Percentiles rank a stretch among this genome's conserved stretches.
These are phyloP conservation scores for Rutstroemia sp. DNA, from an alignment of 2,329 filamentous ascomycete genomes.

Conservation along the genomic window DNA sequence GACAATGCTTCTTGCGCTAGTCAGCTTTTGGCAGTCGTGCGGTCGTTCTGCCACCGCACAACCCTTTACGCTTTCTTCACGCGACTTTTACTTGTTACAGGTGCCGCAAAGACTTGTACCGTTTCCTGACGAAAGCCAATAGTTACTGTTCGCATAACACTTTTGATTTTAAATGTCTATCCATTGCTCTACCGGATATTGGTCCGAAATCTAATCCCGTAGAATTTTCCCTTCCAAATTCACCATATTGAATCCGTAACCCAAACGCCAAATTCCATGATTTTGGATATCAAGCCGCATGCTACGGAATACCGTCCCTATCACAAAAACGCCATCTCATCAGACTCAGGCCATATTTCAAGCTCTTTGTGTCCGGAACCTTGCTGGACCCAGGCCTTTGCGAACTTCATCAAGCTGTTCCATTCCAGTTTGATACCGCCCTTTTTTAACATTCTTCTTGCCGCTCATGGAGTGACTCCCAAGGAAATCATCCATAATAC, in stretches of 20 bases:
- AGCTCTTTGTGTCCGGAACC: slow-evolving; percentile 37
- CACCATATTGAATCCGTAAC: not conserved
- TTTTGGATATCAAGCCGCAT: not conserved
- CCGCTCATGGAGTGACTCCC: slow-evolving; percentile 63
- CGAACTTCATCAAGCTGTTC: slow-evolving; percentile 89
- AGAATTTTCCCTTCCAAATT: not conserved
- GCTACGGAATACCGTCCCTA: not conserved
- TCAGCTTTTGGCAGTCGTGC: not conserved
- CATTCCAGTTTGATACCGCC: slow-evolving; percentile 71
- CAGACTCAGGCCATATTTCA: slow-evolving; percentile 3
- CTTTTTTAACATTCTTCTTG: slow-evolving; percentile 72
- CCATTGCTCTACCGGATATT: no score
- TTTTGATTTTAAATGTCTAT: no score
- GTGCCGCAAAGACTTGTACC: no score
- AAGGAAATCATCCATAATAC: slow-evolving; percentile 89
- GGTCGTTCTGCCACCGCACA: not conserved
- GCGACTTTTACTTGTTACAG: no score
- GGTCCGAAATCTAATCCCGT: not conserved
- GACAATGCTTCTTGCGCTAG: not conserved
- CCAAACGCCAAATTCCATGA: slow-evolving; percentile 1
- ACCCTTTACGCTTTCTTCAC: no score
- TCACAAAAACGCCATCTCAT: not conserved
- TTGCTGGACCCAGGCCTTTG: slow-evolving; percentile 68
- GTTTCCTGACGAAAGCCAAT: no score
- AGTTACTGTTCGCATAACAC: no score